These are phyloP conservation scores for Penicillium goetzii DNA, from an alignment of 495 filamentous ascomycete genomes.

Conservation along the genomic window DNA sequence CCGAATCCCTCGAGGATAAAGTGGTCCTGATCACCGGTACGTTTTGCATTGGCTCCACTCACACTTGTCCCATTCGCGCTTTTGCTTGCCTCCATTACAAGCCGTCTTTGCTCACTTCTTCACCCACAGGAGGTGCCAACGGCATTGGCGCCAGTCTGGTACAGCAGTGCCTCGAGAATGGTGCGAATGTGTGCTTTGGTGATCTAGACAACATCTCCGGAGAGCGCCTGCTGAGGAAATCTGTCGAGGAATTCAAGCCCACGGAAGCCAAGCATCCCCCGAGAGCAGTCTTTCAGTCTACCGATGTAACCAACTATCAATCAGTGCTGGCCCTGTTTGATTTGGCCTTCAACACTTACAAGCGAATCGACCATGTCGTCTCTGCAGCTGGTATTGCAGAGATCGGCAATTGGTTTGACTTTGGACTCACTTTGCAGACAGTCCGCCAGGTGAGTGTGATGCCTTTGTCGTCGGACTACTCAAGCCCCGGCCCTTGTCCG, in stretches of 20 bases:
- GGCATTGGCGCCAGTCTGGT: constrained; percentile 59
- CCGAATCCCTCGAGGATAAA: constrained; percentile 43
- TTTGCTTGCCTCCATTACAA: neutral
- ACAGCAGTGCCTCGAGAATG: constrained; percentile 46
- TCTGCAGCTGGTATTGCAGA: constrained; percentile 56
- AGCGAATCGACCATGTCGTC: constrained; percentile 55
- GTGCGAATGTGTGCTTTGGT: constrained; percentile 51
- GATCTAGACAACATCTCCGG: constrained; percentile 45
- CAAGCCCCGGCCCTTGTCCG: neutral
- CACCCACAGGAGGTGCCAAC: constrained; percentile 52
- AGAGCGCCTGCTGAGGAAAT: constrained; percentile 32
- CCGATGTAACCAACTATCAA: constrained; percentile 52
- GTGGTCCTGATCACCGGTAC: constrained; percentile 54
- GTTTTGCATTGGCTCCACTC: neutral
- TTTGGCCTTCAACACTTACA: constrained; percentile 46
- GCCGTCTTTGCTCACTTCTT: neutral
- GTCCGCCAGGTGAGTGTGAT: constrained; percentile 37
- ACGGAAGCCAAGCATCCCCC: constrained; percentile 29
- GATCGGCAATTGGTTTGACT: constrained; percentile 50
- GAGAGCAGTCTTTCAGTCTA: constrained; percentile 40
- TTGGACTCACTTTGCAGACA: constrained; percentile 40
- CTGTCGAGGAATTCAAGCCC: constrained; percentile 31
- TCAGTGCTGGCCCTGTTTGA: constrained; percentile 51
- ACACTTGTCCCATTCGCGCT: neutral
- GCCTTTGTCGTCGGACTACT: neutral